Conservation (phyloP, 306 rosid species). For the Cotoneaster glaucophyllus region DNA sequence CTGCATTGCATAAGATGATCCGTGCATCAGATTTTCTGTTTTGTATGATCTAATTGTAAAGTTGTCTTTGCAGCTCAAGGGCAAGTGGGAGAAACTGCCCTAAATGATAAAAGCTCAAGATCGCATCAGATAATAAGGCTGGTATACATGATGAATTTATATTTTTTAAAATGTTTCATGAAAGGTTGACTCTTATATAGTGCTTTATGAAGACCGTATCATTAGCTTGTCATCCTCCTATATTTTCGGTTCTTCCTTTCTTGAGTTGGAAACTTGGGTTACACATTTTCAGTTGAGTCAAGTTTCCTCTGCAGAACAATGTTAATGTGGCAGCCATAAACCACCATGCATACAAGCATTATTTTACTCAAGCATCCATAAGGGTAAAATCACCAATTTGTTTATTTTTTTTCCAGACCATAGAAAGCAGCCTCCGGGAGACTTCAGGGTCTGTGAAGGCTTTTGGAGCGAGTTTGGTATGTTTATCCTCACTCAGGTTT, state of each 20-base stretch:
- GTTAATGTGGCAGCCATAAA: background rate
- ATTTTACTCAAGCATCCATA: background rate
- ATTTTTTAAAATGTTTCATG: background rate
- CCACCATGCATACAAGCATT: background rate
- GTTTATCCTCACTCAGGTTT: no score
- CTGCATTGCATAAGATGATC: background rate
- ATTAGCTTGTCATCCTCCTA: background rate
- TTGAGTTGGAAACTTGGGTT: background rate
- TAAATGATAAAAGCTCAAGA: conserved; percentile 88
- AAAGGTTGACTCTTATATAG: background rate
- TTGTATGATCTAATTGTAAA: conserved; percentile 6
- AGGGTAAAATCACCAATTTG: background rate
- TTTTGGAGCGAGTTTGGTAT: conserved; percentile 72
- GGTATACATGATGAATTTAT: conserved; percentile 31
- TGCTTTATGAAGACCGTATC: background rate
- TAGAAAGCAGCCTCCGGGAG: conserved; percentile 69
- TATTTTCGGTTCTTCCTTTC: background rate
- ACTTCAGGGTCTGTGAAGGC: conserved; percentile 74
- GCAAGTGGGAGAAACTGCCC: conserved; percentile 86
- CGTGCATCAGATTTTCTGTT: background rate
- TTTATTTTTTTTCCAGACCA: conserved; percentile 39
- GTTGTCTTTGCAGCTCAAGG: conserved; percentile 65
- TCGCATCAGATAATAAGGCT: conserved; percentile 89
- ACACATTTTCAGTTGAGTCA: background rate
- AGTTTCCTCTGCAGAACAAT: background rate